Percentiles rank a stretch among this genome's conserved stretches.
These are phyloP conservation scores for Sporodiniella umbellata DNA, from an alignment of 371 early-diverging fungal genomes.

Conservation along the genomic window DNA sequence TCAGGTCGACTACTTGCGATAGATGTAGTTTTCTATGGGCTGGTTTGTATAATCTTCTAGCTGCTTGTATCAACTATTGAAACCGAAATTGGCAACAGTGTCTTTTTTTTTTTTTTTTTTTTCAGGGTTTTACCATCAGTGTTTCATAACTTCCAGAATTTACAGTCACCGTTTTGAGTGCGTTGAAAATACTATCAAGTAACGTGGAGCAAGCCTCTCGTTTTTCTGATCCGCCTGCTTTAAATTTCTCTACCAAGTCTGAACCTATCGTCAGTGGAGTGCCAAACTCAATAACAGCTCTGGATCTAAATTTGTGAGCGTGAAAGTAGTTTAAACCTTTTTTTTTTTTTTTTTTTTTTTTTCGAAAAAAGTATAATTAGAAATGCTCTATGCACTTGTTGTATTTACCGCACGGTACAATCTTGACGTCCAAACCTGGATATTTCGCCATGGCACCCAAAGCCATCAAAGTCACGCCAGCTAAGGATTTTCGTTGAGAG, in stretches of 20 bases:
- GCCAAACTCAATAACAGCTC: slow-evolving; percentile 94
- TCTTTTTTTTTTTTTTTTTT: neutral
- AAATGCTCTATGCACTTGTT: too few relatives aligned
- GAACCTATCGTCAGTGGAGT: slow-evolving; percentile 73
- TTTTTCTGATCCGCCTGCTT: slow-evolving; percentile 76
- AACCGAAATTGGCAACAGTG: neutral
- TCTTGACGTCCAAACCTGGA: slow-evolving; percentile 80
- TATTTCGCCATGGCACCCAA: slow-evolving; percentile 86
- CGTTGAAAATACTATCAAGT: slow-evolving; percentile 69
- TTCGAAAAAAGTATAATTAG: too few relatives aligned
- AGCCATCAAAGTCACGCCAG: slow-evolving; percentile 87
- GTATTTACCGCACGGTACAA: slow-evolving; percentile 84
- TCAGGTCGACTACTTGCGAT: slow-evolving; percentile 78
- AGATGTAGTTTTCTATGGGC: slow-evolving; percentile 72
- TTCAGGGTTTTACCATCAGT: slow-evolving; percentile 69
- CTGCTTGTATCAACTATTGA: slow-evolving; percentile 81
- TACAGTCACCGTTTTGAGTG: slow-evolving; percentile 81
- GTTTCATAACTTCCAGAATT: slow-evolving; percentile 91
- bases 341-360: too few relatives aligned
- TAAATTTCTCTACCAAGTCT: slow-evolving; percentile 77
- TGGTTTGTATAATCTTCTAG: slow-evolving; percentile 85
- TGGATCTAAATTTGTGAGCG: slow-evolving; percentile 90
- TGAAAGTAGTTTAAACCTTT: slow-evolving; percentile 84
- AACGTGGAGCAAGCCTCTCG: slow-evolving; percentile 75
- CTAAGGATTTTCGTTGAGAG: slow-evolving; percentile 26